phyloP scores from a whole-genome alignment of 1,139 yeast species.

The Blastobotrys arbuscula region DNA sequence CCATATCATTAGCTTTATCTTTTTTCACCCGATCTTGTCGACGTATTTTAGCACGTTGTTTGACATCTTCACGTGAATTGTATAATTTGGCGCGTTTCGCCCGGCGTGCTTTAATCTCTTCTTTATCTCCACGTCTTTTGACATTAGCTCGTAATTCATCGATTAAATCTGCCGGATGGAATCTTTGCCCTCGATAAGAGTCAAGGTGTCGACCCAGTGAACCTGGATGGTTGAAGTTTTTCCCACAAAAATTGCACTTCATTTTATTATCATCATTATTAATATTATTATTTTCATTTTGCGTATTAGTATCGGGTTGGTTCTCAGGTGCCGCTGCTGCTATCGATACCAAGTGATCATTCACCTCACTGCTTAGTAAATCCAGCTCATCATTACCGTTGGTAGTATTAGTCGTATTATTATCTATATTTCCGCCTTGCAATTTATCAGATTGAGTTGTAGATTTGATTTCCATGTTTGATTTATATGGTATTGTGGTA shows the following conservation, averaged over 20 bases:
- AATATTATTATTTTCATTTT: background rate
- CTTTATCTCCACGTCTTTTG: slow-evolving; percentile 45
- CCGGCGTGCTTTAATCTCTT: slow-evolving; percentile 38
- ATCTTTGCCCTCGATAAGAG: slow-evolving; percentile 41
- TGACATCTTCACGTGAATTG: slow-evolving; percentile 43
- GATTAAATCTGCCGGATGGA: slow-evolving; percentile 43
- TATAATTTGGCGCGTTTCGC: slow-evolving; percentile 39
- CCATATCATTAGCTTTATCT: slow-evolving; percentile 34
- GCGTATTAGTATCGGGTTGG: background rate
- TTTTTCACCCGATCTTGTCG: slow-evolving; percentile 37
- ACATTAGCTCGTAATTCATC: slow-evolving; percentile 42
- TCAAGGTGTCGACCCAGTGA: slow-evolving; percentile 50
- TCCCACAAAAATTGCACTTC: slow-evolving; percentile 44
- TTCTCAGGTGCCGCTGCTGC: slow-evolving; percentile 14
- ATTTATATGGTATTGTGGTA: background rate
- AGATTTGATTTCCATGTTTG: background rate
- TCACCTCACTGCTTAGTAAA: slow-evolving; percentile 7
- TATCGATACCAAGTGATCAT: too few species aligned
- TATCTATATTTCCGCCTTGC: too few species aligned
- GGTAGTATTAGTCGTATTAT: too few species aligned
- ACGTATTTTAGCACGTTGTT: slow-evolving; percentile 37
- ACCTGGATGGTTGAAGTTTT: slow-evolving; percentile 47
- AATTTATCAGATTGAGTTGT: background rate
- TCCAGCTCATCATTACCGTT: too few species aligned
- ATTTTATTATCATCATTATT: slow-evolving; percentile 31